Evolutionary conservation across 2,329 filamentous ascomycete species (phyloP).

Genomic region (Penicillium frequentans): DNA sequence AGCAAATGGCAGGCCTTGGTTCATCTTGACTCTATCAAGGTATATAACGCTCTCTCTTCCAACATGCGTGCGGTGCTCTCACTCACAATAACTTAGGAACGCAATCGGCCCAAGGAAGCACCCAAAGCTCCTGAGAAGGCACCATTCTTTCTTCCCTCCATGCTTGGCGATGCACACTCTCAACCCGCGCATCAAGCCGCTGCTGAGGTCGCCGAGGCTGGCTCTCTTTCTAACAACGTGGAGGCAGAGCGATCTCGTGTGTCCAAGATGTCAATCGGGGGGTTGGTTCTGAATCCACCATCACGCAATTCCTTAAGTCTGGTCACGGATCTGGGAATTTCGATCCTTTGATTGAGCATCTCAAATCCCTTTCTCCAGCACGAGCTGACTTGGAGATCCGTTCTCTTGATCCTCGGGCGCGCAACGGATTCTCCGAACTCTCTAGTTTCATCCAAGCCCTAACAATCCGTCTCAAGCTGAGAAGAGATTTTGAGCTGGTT

Average conservation of each 20-base stretch:
- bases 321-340: conserved; percentile 59
- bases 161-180: conserved; percentile 23
- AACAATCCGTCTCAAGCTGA: conserved; percentile 65
- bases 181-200: conserved; percentile 22
- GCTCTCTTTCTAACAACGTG: conserved; percentile 32
- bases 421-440: conserved; percentile 63
- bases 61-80: background rate
- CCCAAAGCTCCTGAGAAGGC: conserved; percentile 92
- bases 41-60: conserved; percentile 18
- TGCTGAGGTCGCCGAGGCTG: conserved; percentile 26
- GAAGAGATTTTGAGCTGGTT: conserved; percentile 86
- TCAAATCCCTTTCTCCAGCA: conserved; percentile 79
- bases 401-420: conserved; percentile 60
- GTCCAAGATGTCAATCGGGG: conserved; percentile 61
- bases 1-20: conserved; percentile 92
- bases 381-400: conserved; percentile 89
- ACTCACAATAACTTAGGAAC: conserved; percentile 54
- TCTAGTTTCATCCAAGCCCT: conserved; percentile 78
- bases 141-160: conserved; percentile 81
- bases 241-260: conserved; percentile 64
- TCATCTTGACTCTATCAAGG: conserved; percentile 82
- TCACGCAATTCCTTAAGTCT: conserved; percentile 51
- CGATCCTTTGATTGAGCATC: conserved; percentile 69
- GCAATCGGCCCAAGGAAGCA: conserved; percentile 90
- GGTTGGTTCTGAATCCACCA: conserved; percentile 33